A percentile compares a stretch with the other conserved stretches of the same genome.
phyloP scores from a whole-genome alignment of 2,329 filamentous ascomycete genomes.

The Claviceps pusilla region DNA sequence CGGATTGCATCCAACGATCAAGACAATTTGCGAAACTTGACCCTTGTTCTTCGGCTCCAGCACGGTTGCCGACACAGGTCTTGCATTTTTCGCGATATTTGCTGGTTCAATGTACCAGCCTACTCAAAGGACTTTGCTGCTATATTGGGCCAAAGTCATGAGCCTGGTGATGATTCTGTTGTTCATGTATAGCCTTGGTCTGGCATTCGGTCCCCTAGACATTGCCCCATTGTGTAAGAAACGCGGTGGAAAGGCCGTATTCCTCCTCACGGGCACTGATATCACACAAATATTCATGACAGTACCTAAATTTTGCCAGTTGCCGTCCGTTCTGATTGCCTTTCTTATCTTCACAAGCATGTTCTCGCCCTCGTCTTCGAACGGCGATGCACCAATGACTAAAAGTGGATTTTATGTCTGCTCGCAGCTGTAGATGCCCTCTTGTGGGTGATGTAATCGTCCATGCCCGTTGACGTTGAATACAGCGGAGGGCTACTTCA shows the following conservation, averaged over 20 bases:
- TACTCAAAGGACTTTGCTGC: constrained; percentile 7
- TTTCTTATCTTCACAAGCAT: constrained; percentile 54
- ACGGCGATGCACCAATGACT: constrained; percentile 48
- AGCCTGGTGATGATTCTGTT: constrained; percentile 12
- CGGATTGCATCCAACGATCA: too few relatives aligned
- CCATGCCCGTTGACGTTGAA: neutral
- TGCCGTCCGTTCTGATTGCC: constrained; percentile 55
- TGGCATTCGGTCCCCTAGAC: constrained; percentile 9
- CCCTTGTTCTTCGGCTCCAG: too few relatives aligned
- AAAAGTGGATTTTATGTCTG: constrained; percentile 38
- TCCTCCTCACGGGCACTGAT: constrained; percentile 39
- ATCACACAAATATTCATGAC: constrained; percentile 58
- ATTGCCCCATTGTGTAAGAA: neutral
- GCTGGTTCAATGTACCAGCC: constrained; percentile 18
- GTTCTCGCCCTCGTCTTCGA: constrained; percentile 41
- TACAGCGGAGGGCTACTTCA: neutral
- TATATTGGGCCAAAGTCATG: constrained; percentile 7
- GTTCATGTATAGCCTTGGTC: constrained; percentile 14
- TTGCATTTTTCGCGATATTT: constrained; percentile 38
- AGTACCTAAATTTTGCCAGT: constrained; percentile 50
- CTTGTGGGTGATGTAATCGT: neutral
- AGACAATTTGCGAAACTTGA: constrained; percentile 12
- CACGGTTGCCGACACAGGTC: constrained; percentile 26
- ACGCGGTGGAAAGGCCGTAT: constrained; percentile 18
- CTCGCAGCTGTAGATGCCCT: constrained; percentile 10